Evolutionary conservation across 208 protist genomes (phyloP).

Genomic region (Leishmania guyanensis): DNA sequence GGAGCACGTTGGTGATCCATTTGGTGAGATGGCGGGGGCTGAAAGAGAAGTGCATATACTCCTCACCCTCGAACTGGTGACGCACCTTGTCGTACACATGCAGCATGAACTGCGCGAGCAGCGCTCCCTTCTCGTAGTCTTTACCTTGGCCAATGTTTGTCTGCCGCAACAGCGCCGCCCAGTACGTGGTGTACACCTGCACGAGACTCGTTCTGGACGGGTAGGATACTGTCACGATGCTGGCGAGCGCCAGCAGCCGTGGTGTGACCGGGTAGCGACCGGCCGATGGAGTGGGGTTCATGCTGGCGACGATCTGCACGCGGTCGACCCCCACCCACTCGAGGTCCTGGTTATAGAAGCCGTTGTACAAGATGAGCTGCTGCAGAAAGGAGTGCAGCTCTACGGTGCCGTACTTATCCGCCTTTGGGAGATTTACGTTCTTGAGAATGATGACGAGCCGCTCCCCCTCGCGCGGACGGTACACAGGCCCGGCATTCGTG

Average conservation of each 20-base stretch:
- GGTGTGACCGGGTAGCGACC: conserved; percentile 92
- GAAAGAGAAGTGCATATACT: conserved; percentile 96
- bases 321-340: conserved; percentile 95
- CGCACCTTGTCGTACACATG: conserved; percentile 94
- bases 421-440: conserved; percentile 97
- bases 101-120: conserved; percentile 93
- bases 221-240: conserved; percentile 93
- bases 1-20: conserved; percentile 91
- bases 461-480: conserved; percentile 94
- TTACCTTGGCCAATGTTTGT: conserved; percentile 62
- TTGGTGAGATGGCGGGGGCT: conserved; percentile 96
- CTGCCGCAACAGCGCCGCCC: conserved; percentile 70
- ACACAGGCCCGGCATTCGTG: conserved; percentile 88
- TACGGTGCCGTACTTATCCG: conserved; percentile 98
- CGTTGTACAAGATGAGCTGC: conserved; percentile 96
- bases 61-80: conserved; percentile 91
- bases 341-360: conserved; percentile 97
- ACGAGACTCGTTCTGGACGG: conserved; percentile 86
- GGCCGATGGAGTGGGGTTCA: conserved; percentile 92
- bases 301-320: conserved; percentile 95
- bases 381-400: conserved; percentile 97
- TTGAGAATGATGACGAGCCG: conserved; percentile 95
- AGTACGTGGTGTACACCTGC: conserved; percentile 93
- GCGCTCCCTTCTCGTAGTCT: conserved; percentile 67
- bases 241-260: conserved; percentile 95